Conservation (phyloP, 163 green algal species). For the Chlorella variabilis region DNA sequence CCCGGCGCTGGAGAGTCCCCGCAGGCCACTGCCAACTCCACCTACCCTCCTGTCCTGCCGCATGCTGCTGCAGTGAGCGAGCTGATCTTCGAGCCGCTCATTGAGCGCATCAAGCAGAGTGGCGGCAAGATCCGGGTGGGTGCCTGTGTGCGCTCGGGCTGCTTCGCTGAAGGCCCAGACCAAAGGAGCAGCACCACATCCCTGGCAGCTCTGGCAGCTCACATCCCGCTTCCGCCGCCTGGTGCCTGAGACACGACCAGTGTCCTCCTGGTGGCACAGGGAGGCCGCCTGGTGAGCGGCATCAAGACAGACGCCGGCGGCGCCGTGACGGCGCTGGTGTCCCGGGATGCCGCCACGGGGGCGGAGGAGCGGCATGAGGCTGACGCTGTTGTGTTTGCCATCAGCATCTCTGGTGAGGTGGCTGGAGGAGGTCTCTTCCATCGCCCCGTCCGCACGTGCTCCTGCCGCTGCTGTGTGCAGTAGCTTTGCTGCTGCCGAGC, state of each 20-base stretch:
- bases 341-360: conserved; percentile 49
- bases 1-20: too few relatives aligned
- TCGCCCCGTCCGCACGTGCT: too few relatives aligned
- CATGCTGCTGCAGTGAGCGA: conserved; percentile 58
- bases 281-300: conserved; percentile 62
- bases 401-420: conserved; percentile 73
- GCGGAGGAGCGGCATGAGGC: conserved; percentile 57
- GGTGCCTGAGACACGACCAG: background rate
- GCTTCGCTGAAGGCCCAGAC: too few relatives aligned
- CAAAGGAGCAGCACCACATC: too few relatives aligned
- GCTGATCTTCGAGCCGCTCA: conserved; percentile 86
- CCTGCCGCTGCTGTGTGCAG: too few relatives aligned
- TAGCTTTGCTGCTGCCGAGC: too few relatives aligned
- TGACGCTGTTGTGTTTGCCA: conserved; percentile 88
- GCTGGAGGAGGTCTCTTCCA: too few relatives aligned
- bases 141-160: too few relatives aligned
- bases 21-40: too few relatives aligned
- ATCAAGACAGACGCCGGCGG: conserved; percentile 48
- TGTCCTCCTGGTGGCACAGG: conserved; percentile 17
- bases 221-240: background rate
- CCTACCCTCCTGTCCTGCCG: too few relatives aligned
- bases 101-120: conserved; percentile 66
- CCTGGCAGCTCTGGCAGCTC: too few relatives aligned
- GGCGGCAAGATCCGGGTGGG: conserved; percentile 60
- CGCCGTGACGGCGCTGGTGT: conserved; percentile 42